Evolutionary conservation across 495 filamentous ascomycete genomes (phyloP), one percentile per base, ranked within the genome.

Genomic region (Rhypophila decipiens): DNA sequence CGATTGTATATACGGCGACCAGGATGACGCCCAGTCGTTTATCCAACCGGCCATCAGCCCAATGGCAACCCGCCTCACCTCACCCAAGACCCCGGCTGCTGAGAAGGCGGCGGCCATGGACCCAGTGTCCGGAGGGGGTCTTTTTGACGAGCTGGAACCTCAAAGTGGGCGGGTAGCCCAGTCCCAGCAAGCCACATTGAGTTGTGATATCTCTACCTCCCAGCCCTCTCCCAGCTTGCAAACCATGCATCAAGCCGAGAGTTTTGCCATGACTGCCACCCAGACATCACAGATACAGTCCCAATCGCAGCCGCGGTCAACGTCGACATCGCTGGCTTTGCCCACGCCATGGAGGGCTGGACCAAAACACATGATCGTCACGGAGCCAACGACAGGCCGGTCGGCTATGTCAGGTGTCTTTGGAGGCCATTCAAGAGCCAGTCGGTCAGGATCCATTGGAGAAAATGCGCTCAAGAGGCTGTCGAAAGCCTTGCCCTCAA

Each of bases 11-110:
- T 67, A 67, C 29, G 66, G 61, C 36, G 65, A 72, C 24, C 65
- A 73, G 44, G 78, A 83, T 51, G 79, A 82, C 48, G 80, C 68
- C 13, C 73, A 78, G 43, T 78, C 79, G 3, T 68, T 90, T 46
- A 76, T 95, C 49, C 87, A 87, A 19, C 77, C 90, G 42, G 85
- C 87, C 50, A 85, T 95, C 46, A 79, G 86, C 54, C 76, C 75
- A 13, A 67, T 73, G 13, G 89, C 91, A 34, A 86, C 80, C 40
- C 76, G 83, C 35, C 72, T 95, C 48, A 83, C 82, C 24, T 79
- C 82, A 17, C 77, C 85, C 12, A 73, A 72, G 37, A 91, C 85
- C 1, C 83, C 88, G 2, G 80, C 83, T 9, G 79, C 82, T 31
- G 88, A 94, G 59, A 91, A 87, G 68, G 79, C 68, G 24, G 79